Percentiles rank a stretch among this genome's conserved stretches.
Evolutionary conservation across 2,329 filamentous ascomycete genomes (phyloP).

Genomic region (Arthroderma sp.): DNA sequence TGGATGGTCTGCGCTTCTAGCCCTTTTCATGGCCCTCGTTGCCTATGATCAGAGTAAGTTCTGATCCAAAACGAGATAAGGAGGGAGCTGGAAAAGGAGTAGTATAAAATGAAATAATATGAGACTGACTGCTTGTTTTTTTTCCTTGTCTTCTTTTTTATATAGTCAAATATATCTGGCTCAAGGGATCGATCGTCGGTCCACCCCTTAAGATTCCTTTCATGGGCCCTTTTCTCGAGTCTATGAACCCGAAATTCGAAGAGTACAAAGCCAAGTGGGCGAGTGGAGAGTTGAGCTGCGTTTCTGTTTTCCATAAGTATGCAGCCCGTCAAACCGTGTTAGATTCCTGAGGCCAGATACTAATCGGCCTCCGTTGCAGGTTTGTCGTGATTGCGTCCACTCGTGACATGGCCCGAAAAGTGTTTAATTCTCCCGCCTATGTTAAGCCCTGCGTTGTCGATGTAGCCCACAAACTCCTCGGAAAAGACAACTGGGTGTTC

Average conservation of each 20-base stretch:
- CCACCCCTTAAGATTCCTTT: conserved; percentile 67
- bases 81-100: no score
- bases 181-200: conserved; percentile 64
- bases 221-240: conserved; percentile 91
- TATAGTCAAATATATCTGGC: conserved; percentile 58
- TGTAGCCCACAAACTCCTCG: conserved; percentile 81
- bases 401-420: conserved; percentile 88
- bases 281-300: conserved; percentile 84
- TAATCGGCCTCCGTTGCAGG: conserved; percentile 31
- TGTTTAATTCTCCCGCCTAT: conserved; percentile 84
- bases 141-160: conserved; percentile 5
- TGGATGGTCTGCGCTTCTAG: conserved; percentile 54
- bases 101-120: no score
- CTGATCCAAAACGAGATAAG: no score
- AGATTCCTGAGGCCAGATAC: background rate
- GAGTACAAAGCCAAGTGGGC: conserved; percentile 87
- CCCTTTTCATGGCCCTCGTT: conserved; percentile 56
- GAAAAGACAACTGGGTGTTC: conserved; percentile 91
- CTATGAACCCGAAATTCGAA: conserved; percentile 79
- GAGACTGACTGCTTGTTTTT: no score
- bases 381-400: conserved; percentile 95
- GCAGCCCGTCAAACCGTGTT: conserved; percentile 16
- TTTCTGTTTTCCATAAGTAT: conserved; percentile 98
- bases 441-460: conserved; percentile 97
- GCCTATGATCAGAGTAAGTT: conserved; percentile 81